Percentiles rank a stretch among this genome's conserved stretches.
These are phyloP conservation scores for Kockiozyma suomiensis DNA, from an alignment of 805 yeast species.

Conservation along the genomic window DNA sequence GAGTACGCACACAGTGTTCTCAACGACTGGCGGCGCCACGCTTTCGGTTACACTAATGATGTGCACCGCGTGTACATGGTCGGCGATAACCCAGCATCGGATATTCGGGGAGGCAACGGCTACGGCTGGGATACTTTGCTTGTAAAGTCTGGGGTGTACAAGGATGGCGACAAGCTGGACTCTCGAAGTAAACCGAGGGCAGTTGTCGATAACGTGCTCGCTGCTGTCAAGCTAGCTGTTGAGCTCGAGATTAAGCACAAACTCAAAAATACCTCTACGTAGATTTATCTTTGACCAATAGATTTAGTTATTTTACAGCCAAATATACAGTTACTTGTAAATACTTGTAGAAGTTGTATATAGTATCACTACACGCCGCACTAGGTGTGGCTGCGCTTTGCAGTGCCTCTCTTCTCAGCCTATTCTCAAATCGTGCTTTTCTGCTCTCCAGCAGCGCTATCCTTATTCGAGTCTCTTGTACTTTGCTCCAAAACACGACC, in stretches of 20 bases:
- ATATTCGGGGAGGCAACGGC: conserved; percentile 83
- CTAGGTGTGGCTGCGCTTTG: neutral
- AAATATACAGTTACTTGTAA: too few relatives aligned
- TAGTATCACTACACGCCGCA: too few relatives aligned
- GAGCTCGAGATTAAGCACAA: conserved; percentile 18
- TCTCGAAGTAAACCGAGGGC: conserved; percentile 50
- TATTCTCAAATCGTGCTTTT: too few relatives aligned
- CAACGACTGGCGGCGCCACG: conserved; percentile 47
- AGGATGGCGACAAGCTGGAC: conserved; percentile 49
- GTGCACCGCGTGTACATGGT: conserved; percentile 81
- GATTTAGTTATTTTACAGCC: too few relatives aligned
- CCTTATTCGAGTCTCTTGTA: too few relatives aligned
- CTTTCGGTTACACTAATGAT: conserved; percentile 16
- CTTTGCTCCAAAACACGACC: neutral
- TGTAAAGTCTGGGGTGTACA: conserved; percentile 85
- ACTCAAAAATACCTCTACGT: neutral
- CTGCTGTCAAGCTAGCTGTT: conserved; percentile 49
- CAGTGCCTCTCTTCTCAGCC: neutral
- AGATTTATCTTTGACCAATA: neutral
- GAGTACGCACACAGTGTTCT: conserved; percentile 79
- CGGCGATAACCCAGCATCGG: conserved; percentile 95
- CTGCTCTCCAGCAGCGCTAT: neutral
- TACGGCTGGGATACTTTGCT: conserved; percentile 89
- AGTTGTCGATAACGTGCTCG: conserved; percentile 54
- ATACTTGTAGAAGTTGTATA: too few relatives aligned